These are phyloP conservation scores for Nyctanthes arbortristis DNA, from an alignment of 257 asterid species.

Conservation along the genomic window DNA sequence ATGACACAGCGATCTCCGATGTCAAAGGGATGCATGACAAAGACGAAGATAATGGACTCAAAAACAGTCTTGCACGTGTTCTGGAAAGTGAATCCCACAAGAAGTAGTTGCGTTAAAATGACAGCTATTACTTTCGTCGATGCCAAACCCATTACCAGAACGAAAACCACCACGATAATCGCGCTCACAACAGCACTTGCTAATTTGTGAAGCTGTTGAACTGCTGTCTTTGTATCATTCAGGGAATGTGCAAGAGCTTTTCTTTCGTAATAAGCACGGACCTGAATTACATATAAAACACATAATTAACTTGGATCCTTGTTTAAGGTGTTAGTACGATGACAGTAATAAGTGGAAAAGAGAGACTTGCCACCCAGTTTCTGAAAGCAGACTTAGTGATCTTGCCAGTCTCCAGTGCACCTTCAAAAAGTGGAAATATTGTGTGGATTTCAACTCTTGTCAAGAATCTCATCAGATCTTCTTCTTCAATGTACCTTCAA, in stretches of 20 bases:
- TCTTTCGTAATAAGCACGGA: slow-evolving; percentile 61
- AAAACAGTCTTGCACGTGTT: slow-evolving; percentile 68
- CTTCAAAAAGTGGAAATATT: slow-evolving; percentile 68
- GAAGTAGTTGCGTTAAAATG: slow-evolving; percentile 55
- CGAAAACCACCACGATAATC: slow-evolving; percentile 33
- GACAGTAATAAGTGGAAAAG: not conserved
- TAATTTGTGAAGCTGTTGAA: slow-evolving; percentile 61
- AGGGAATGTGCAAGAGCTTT: slow-evolving; percentile 58
- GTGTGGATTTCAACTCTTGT: slow-evolving; percentile 52
- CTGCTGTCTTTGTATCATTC: slow-evolving; percentile 68
- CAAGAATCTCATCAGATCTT: slow-evolving; percentile 59
- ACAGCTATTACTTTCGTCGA: slow-evolving; percentile 55
- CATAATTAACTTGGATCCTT: not conserved
- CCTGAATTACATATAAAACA: slow-evolving; percentile 31
- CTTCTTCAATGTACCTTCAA: slow-evolving; percentile 58
- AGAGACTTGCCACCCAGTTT: slow-evolving; percentile 62
- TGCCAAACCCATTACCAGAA: slow-evolving; percentile 56
- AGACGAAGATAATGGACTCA: slow-evolving; percentile 63
- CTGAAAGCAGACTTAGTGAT: slow-evolving; percentile 64
- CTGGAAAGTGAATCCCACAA: slow-evolving; percentile 62
- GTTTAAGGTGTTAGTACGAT: not conserved
- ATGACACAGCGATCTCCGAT: slow-evolving; percentile 68
- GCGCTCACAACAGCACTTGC: slow-evolving; percentile 52
- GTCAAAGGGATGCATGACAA: slow-evolving; percentile 73
- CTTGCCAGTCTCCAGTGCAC: slow-evolving; percentile 60